phyloP scores from a whole-genome alignment of 768 basidiomycete species.

The Auricularia heimuer region DNA sequence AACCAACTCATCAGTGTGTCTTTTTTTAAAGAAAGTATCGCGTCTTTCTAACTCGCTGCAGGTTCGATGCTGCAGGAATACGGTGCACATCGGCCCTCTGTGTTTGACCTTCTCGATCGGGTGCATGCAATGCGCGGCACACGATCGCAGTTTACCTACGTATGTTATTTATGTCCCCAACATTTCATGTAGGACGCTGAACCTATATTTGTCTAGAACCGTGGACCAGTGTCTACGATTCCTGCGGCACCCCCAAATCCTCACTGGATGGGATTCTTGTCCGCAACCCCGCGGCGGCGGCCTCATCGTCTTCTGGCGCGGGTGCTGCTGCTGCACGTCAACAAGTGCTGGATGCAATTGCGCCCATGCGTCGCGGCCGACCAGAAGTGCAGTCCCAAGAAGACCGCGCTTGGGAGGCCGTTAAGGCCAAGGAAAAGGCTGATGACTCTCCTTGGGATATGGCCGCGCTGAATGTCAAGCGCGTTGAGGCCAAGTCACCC shows the following conservation, averaged over 20 bases:
- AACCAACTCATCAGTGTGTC: slow-evolving; percentile 67
- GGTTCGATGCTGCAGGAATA: slow-evolving; percentile 91
- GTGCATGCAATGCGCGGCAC: slow-evolving; percentile 86
- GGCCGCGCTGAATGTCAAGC: slow-evolving; percentile 8
- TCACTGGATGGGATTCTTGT: neutral
- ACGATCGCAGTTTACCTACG: slow-evolving; percentile 68
- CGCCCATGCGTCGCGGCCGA: slow-evolving; percentile 67
- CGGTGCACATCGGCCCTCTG: slow-evolving; percentile 73
- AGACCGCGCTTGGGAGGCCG: slow-evolving; percentile 40
- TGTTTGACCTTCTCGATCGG: slow-evolving; percentile 74
- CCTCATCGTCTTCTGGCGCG: slow-evolving; percentile 17
- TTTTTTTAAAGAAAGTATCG: slow-evolving; percentile 5
- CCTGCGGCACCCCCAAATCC: slow-evolving; percentile 6
- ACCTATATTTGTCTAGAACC: slow-evolving; percentile 4
- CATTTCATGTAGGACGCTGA: slow-evolving; percentile 4
- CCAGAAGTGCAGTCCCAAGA: slow-evolving; percentile 35
- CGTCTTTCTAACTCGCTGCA: slow-evolving; percentile 22
- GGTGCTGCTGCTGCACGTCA: slow-evolving; percentile 54
- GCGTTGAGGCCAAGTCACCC: slow-evolving; percentile 14
- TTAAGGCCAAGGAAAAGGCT: slow-evolving; percentile 15
- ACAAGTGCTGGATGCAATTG: slow-evolving; percentile 69
- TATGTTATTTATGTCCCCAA: slow-evolving; percentile 13
- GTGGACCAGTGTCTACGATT: slow-evolving; percentile 8
- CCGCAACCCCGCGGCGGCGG: neutral
- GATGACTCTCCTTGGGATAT: neutral